Percentiles rank a stretch among this genome's conserved stretches.
Evolutionary conservation across 306 rosid genomes (phyloP).

Genomic region (Echinosophora koreensis): DNA sequence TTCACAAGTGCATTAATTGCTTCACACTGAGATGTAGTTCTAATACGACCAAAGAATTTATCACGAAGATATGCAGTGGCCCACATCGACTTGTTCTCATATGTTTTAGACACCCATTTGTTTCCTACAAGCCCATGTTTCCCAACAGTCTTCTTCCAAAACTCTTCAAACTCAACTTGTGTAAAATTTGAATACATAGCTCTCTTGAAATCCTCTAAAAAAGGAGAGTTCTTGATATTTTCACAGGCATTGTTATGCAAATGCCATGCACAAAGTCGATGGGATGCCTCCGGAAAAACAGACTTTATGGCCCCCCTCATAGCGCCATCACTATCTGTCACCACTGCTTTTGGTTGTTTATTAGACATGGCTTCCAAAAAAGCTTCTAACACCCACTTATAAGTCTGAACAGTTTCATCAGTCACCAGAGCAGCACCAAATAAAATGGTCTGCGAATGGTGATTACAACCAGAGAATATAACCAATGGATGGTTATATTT

Average conservation of each 20-base stretch:
- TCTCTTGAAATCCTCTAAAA: not conserved
- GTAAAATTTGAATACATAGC: not conserved
- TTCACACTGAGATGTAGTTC: not conserved
- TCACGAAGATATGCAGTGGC: not conserved
- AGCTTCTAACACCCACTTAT: too few relatives aligned
- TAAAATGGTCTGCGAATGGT: not conserved
- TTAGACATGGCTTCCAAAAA: not conserved
- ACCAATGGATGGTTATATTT: too few relatives aligned
- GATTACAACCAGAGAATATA: too few relatives aligned
- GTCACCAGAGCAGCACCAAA: too few relatives aligned
- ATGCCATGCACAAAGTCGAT: not conserved
- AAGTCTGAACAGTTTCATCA: too few relatives aligned
- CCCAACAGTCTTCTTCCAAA: not conserved
- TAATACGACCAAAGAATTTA: not conserved
- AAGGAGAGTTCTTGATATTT: not conserved
- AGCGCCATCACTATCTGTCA: not conserved
- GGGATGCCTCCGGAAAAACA: not conserved
- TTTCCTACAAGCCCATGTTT: not conserved
- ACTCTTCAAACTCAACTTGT: not conserved
- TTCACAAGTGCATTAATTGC: not conserved
- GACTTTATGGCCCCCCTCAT: not conserved
- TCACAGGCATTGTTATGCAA: too few relatives aligned
- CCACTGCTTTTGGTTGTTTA: not conserved
- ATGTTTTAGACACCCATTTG: not conserved
- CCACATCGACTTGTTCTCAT: not conserved